Conservation (phyloP, 202 grass and related monocot species). For the Eragrostis tef region DNA sequence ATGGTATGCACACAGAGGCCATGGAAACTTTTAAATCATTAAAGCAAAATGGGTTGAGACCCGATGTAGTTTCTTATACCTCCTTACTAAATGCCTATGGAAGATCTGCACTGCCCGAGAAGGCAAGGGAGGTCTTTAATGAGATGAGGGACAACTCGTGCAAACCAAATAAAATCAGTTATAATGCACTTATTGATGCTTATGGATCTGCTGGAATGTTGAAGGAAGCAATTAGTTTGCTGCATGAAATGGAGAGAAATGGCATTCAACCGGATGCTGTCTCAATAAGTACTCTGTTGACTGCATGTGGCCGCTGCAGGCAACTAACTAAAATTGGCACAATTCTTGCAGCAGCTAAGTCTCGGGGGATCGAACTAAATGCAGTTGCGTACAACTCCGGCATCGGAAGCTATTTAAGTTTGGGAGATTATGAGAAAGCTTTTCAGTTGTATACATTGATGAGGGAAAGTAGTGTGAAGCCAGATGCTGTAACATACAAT, state of each 20-base stretch:
- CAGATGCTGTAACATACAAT: slow-evolving; percentile 83
- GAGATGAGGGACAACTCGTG: slow-evolving; percentile 65
- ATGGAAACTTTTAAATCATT: slow-evolving; percentile 73
- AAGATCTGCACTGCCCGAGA: slow-evolving; percentile 77
- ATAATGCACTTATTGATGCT: slow-evolving; percentile 97
- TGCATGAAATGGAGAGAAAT: slow-evolving; percentile 84
- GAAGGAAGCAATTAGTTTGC: slow-evolving; percentile 65
- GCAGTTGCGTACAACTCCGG: slow-evolving; percentile 86
- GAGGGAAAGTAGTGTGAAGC: slow-evolving; percentile 67
- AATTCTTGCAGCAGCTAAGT: slow-evolving; percentile 70
- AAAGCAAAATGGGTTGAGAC: slow-evolving; percentile 66
- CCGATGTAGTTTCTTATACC: slow-evolving; percentile 88
- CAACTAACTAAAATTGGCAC: slow-evolving; percentile 76
- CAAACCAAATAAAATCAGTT: slow-evolving; percentile 92
- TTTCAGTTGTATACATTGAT: slow-evolving; percentile 71
- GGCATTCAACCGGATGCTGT: slow-evolving; percentile 77
- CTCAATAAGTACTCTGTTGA: slow-evolving; percentile 89
- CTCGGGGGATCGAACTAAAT: slow-evolving; percentile 73
- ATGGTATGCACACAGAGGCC: slow-evolving; percentile 77
- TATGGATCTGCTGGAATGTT: slow-evolving; percentile 87
- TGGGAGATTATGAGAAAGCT: slow-evolving; percentile 84
- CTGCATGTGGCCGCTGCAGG: slow-evolving; percentile 67
- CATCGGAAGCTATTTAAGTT: slow-evolving; percentile 81
- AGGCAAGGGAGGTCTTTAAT: slow-evolving; percentile 75
- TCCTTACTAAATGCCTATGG: slow-evolving; percentile 95